phyloP scores from a whole-genome alignment of 139 green algal genomes.

The Asterochloris erici region DNA sequence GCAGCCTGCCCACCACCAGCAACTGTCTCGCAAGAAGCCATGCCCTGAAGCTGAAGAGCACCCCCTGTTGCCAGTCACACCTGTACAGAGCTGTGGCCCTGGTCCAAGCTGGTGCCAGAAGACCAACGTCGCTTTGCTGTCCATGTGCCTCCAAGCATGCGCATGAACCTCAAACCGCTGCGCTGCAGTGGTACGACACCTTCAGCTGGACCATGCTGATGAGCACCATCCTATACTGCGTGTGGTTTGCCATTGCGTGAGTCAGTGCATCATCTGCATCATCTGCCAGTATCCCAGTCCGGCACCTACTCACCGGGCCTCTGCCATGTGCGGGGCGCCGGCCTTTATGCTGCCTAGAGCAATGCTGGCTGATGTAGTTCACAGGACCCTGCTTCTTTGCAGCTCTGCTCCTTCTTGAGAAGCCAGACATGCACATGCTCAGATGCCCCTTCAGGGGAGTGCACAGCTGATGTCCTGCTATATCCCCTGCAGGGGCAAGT shows the following conservation, averaged over 20 bases:
- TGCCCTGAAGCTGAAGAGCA: too few species aligned
- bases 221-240: constrained; percentile 45
- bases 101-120: too few species aligned
- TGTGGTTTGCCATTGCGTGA: constrained; percentile 46
- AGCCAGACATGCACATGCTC: neutral
- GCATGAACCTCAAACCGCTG: neutral
- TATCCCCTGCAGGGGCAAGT: constrained; percentile 44
- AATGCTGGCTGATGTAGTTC: neutral
- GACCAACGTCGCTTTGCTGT: too few species aligned
- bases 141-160: too few species aligned
- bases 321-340: too few species aligned
- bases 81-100: too few species aligned
- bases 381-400: neutral
- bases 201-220: constrained; percentile 39
- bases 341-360: neutral
- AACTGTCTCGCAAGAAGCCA: too few species aligned
- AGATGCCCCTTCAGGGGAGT: neutral
- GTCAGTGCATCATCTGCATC: neutral
- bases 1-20: too few species aligned
- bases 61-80: too few species aligned
- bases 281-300: too few species aligned
- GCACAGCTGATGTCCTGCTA: neutral
- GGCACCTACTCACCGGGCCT: too few species aligned
- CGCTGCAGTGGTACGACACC: constrained; percentile 55
- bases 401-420: neutral